Conservation (phyloP, 371 early-diverging fungal species). For the Haplosporangium sp. region DNA sequence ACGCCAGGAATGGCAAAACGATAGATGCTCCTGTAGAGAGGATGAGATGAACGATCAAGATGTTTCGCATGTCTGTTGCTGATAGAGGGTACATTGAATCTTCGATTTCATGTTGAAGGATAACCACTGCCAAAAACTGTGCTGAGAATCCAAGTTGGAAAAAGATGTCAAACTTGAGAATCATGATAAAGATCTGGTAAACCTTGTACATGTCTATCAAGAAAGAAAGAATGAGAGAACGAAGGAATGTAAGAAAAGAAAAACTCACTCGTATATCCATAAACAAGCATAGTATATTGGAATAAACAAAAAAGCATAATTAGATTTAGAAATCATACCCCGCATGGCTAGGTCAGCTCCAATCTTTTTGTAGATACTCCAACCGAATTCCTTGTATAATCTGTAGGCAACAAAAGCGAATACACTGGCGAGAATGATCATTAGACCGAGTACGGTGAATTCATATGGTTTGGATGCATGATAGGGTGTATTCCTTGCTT, state of each 20-base stretch:
- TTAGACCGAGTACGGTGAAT: conserved; percentile 48
- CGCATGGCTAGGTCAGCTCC: conserved; percentile 92
- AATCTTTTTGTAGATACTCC: conserved; percentile 96
- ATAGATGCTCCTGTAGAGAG: conserved; percentile 82
- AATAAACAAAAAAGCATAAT: background rate
- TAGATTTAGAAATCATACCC: conserved; percentile 59
- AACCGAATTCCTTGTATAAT: conserved; percentile 92
- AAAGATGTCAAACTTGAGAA: conserved; percentile 92
- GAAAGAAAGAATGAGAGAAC: too few relatives aligned
- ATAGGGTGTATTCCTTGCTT: conserved; percentile 30
- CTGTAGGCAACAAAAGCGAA: conserved; percentile 60
- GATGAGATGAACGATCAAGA: conserved; percentile 69
- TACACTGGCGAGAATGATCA: conserved; percentile 47
- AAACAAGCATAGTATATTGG: too few relatives aligned
- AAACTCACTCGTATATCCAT: too few relatives aligned
- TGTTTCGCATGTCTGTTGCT: conserved; percentile 52
- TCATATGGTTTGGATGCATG: conserved; percentile 52
- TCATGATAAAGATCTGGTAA: conserved; percentile 92
- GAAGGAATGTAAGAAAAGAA: background rate
- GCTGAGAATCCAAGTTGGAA: conserved; percentile 88
- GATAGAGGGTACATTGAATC: conserved; percentile 24
- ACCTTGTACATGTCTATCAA: conserved; percentile 79
- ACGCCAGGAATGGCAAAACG: conserved; percentile 77
- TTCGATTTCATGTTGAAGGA: conserved; percentile 46
- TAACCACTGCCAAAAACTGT: conserved; percentile 84